Evolutionary conservation across 2,329 filamentous ascomycete genomes (phyloP), one percentile per base, ranked within the genome.

Genomic region (Penicillium sp.): DNA sequence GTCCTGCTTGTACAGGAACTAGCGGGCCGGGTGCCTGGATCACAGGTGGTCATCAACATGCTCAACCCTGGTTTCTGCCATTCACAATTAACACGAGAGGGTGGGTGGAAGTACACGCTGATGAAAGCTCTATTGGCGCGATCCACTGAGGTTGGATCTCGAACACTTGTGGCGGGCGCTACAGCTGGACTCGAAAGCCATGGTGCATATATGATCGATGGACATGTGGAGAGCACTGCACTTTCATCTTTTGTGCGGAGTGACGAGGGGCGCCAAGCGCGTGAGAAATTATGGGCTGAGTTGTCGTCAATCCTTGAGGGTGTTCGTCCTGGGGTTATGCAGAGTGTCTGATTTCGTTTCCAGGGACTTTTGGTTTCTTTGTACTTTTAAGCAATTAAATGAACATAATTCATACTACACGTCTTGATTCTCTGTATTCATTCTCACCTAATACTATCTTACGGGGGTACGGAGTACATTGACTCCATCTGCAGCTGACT

Each of bases 41-140:
- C 62, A 2, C 60, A 67, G 3, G 78, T 84, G 38, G 76, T 77
- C 1, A 61, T 85, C 55, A 84, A 83, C 62, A 73, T 74, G 57
- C 58, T 82, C 20, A 82, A 82, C 54, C 82, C 83, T 0, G 82
- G 82, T 1, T 70, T 81, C 31, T 85, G 82, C 64, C 73, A 81
- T 39, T 78, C 79, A 0, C 70, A 76, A 24, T 69, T 85, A 1
- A 63, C 60, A 6, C 72, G 81, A 2, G 75, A 82, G 0, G 26
- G 49, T 0, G 38, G 59, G 1, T 50, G 66, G 6, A 7, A 9
- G 1, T 22, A 65, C 9, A 16, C 18, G 9, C 2, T 65, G 3
- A 34, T 64, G 45, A 53, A 74, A 10, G 34, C 78, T 35, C 69
- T 72, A 24, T 50, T 71, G 11, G 79, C 74, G 2, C 71, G 80